These are phyloP conservation scores for Aspergillus olivimuriae DNA, from an alignment of 495 filamentous ascomycete genomes.

Conservation along the genomic window DNA sequence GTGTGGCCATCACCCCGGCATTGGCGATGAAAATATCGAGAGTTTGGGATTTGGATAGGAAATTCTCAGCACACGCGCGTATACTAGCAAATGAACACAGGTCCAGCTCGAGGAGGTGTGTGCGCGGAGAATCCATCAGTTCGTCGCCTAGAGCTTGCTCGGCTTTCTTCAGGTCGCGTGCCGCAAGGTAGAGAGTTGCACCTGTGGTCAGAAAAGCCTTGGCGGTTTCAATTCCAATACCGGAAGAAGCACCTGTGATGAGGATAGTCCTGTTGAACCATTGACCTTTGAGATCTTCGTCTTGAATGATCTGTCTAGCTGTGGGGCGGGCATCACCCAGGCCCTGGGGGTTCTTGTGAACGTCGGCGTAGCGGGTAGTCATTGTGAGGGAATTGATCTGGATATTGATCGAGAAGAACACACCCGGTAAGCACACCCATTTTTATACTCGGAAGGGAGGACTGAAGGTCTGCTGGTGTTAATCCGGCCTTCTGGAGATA, in stretches of 20 bases:
- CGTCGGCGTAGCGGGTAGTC: slow-evolving; percentile 27
- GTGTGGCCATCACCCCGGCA: slow-evolving; percentile 38
- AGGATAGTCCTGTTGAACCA: slow-evolving; percentile 6
- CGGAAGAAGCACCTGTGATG: neutral
- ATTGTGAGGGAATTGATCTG: no score
- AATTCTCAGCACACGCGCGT: neutral
- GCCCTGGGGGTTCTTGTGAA: slow-evolving; percentile 36
- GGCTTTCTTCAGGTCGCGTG: neutral
- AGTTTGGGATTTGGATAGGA: neutral
- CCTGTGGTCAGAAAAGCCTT: neutral
- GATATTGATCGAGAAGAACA: no score
- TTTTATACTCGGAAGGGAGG: no score
- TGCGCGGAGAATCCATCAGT: neutral
- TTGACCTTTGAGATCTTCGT: slow-evolving; percentile 37
- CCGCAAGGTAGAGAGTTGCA: neutral
- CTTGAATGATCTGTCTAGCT: slow-evolving; percentile 46
- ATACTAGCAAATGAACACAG: neutral
- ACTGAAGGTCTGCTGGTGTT: no score
- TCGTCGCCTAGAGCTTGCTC: neutral
- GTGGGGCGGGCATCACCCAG: slow-evolving; percentile 51
- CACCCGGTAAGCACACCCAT: no score
- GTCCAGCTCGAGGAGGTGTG: neutral
- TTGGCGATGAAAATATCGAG: slow-evolving; percentile 1
- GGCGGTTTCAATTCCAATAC: neutral
- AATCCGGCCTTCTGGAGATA: no score